Percentiles rank a stretch among this genome's conserved stretches.
Evolutionary conservation across 2,329 filamentous ascomycete species (phyloP).

Genomic region (Cladophialophora carrionii): DNA sequence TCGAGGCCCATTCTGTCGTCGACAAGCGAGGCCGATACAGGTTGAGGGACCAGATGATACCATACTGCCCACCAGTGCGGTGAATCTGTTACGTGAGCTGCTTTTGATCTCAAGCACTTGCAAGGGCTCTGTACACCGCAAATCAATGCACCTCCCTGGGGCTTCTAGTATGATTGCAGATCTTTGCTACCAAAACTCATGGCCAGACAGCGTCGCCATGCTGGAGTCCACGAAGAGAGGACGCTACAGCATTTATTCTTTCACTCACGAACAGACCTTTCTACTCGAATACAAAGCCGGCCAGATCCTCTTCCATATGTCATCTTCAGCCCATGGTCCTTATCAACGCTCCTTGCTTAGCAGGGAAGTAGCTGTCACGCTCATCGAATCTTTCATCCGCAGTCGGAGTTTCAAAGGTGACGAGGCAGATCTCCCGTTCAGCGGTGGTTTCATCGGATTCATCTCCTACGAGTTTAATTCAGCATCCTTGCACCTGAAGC

Average conservation of each 20-base stretch:
- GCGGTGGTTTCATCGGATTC: conserved; percentile 83
- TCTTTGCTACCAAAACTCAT: conserved; percentile 23
- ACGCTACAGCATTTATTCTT: conserved; percentile 73
- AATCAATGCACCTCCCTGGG: not conserved
- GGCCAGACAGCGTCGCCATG: conserved; percentile 41
- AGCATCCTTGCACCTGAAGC: conserved; percentile 42
- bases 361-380: conserved; percentile 14
- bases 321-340: not conserved
- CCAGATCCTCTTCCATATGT: not conserved
- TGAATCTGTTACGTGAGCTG: conserved; percentile 3
- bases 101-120: conserved; percentile 7
- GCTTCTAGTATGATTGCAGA: conserved; percentile 38
- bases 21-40: no score
- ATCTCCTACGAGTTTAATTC: conserved; percentile 83
- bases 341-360: conserved; percentile 1
- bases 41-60: not conserved
- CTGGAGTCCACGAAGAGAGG: conserved; percentile 52
- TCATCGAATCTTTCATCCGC: conserved; percentile 23
- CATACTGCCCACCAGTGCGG: not conserved
- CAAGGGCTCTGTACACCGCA: conserved; percentile 2
- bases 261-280: conserved; percentile 62
- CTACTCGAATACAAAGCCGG: conserved; percentile 58
- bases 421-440: conserved; percentile 59
- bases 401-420: conserved; percentile 19
- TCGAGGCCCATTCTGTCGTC: not conserved